phyloP scores from a whole-genome alignment of 2,329 filamentous ascomycete species.

The Penicillium sp. region DNA sequence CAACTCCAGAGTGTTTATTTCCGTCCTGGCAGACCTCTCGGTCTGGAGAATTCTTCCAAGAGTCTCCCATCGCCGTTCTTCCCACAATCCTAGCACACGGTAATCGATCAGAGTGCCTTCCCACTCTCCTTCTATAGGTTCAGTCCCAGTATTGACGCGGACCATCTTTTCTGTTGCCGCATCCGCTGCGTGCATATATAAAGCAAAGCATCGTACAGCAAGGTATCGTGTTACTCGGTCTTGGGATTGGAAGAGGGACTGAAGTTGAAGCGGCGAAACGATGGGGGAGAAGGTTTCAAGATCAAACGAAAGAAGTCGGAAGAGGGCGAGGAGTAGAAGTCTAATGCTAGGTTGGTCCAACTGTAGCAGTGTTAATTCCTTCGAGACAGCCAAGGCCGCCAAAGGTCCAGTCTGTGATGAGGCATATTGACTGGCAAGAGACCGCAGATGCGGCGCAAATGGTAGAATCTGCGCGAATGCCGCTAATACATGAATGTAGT shows the following conservation, averaged over 20 bases:
- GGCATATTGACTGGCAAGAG: constrained; percentile 62
- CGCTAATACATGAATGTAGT: constrained; percentile 55
- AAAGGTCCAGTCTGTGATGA: constrained; percentile 35
- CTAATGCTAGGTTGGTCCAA: constrained; percentile 43
- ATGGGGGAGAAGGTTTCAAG: constrained; percentile 64
- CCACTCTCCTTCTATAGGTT: constrained; percentile 66
- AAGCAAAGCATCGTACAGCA: constrained; percentile 75
- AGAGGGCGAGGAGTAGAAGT: constrained; percentile 64
- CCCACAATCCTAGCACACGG: constrained; percentile 67
- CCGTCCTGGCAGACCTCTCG: constrained; percentile 25
- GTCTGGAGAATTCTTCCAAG: constrained; percentile 32
- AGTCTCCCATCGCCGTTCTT: constrained; percentile 57
- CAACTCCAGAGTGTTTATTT: constrained; percentile 24
- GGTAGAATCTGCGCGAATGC: constrained; percentile 79
- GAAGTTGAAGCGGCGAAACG: constrained; percentile 66
- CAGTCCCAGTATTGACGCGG: constrained; percentile 62
- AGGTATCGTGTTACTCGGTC: constrained; percentile 70
- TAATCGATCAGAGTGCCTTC: constrained; percentile 78
- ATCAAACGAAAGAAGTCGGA: constrained; percentile 78
- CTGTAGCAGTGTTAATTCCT: constrained; percentile 30
- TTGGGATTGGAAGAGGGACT: constrained; percentile 63
- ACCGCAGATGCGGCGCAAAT: constrained; percentile 75
- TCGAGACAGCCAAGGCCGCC: constrained; percentile 34
- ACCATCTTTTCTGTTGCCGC: constrained; percentile 72
- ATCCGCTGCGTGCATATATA: constrained; percentile 78